These are phyloP conservation scores for Posidonia oceanica DNA, from an alignment of 116 monocot species.

Conservation along the genomic window DNA sequence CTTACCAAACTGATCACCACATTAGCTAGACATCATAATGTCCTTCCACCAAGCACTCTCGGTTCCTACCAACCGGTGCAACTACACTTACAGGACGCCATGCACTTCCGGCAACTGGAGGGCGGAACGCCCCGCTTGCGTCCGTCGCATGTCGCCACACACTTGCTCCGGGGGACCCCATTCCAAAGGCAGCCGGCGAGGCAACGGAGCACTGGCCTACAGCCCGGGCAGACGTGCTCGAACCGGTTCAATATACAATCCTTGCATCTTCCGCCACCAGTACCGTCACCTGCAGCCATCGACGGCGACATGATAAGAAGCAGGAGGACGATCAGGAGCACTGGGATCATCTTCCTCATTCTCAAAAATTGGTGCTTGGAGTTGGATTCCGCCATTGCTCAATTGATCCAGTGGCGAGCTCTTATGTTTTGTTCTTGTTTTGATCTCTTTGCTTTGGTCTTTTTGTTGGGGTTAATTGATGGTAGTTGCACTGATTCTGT, in stretches of 20 bases:
- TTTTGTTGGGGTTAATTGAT: neutral
- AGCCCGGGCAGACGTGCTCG: slow-evolving; percentile 6
- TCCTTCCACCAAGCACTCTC: too few species aligned
- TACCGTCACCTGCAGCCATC: neutral
- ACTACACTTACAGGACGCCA: slow-evolving; percentile 3
- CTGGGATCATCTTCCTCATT: neutral
- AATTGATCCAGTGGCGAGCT: neutral
- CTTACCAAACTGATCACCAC: neutral
- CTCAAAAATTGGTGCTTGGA: neutral
- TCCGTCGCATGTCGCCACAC: slow-evolving; percentile 8
- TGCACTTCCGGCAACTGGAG: neutral
- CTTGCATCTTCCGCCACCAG: slow-evolving; percentile 1
- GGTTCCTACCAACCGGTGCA: neutral
- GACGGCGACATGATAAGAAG: neutral
- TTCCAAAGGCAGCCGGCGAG: slow-evolving; percentile 30
- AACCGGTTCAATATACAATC: slow-evolving; percentile 15
- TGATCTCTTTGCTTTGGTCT: neutral
- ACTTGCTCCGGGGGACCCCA: slow-evolving; percentile 16
- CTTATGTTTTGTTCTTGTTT: neutral
- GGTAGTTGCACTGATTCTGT: too few species aligned
- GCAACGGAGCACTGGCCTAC: slow-evolving; percentile 17
- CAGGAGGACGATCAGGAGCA: neutral
- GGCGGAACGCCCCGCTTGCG: neutral
- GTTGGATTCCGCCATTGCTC: neutral
- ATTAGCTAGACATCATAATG: too few species aligned